phyloP scores from a whole-genome alignment of 495 filamentous ascomycete species.

The Penicillium herquei region DNA sequence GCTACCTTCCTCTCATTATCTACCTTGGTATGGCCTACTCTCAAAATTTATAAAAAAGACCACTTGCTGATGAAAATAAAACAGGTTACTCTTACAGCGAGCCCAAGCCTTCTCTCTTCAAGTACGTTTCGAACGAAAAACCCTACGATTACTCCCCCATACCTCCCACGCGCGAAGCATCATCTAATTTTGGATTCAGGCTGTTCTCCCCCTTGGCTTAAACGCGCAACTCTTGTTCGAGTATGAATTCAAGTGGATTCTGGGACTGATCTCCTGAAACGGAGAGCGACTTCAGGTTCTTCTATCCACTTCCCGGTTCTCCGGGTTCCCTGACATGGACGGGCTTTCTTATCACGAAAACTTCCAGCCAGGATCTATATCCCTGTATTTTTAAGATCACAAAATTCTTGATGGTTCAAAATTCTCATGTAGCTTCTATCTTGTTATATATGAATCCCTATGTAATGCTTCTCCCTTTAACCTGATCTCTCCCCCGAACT shows the following conservation, averaged over 20 bases:
- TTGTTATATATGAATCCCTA: neutral
- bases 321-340: neutral
- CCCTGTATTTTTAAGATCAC: slow-evolving; percentile 5
- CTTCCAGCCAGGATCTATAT: neutral
- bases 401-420: neutral
- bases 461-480: neutral
- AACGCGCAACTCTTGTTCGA: slow-evolving; percentile 1
- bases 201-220: slow-evolving; percentile 70
- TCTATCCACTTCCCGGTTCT: neutral
- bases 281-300: neutral
- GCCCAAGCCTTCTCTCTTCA: slow-evolving; percentile 87
- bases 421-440: neutral
- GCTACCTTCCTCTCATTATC: slow-evolving; percentile 93
- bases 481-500: neutral
- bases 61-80: neutral
- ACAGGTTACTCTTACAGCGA: slow-evolving; percentile 91
- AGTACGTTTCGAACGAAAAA: slow-evolving; percentile 47
- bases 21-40: slow-evolving; percentile 76
- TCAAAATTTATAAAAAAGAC: neutral
- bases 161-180: neutral
- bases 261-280: neutral
- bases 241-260: neutral
- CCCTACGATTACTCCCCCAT: neutral
- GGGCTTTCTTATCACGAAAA: neutral
- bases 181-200: slow-evolving; percentile 40